Evolutionary conservation across 176 grass and related monocot species (phyloP), one percentile per base, ranked within the genome.

Genomic region (Saccharum officinarum): DNA sequence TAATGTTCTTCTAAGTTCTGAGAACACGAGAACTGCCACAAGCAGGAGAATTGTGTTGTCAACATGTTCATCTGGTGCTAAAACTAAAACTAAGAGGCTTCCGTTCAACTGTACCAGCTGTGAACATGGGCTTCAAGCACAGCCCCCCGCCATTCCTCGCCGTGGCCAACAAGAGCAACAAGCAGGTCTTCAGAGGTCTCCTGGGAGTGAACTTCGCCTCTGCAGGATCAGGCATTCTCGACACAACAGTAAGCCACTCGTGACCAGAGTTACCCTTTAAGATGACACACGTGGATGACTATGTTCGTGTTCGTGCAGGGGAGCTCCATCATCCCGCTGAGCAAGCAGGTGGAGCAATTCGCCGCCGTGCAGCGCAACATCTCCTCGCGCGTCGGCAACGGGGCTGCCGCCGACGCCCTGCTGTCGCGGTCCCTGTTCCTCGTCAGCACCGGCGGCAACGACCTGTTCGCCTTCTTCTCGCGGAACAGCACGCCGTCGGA

Each of bases 131-230:
- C 1, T 99, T 99, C 76, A 94, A 83, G 87, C 85, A 93, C 75
- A 99, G 97, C 45, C 97, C 97, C 0, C 97, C 89, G 23, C 67
- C 97, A 8, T 99, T 77, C 83, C 92, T 96, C 77, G 93, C 88
- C n/a, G 78, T 96, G 46, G 68, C 81, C 5, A 90, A 92, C 80
- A 92, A 84, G 23, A 90, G 78, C 45, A 89, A 87, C 79, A 80
- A 62, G 20, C 90, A 83, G 38, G 80, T 92, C 39, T 46, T 86
- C 22, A 77, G 79, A 57, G 93, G 97, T 13, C 67, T 85, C 14
- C 82, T 76, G 63, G 97, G 97, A 60, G 86, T 62, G 10, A 99
- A 99, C 90, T 99, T 99, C n/a, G 97, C 97, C 44, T 96, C 97
- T 26, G 97, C 91, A 46, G 97, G 97, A 85, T 99, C 97, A 25